These are phyloP conservation scores for Cercospora sp. DNA, from an alignment of 2,329 filamentous ascomycete genomes.

Conservation along the genomic window DNA sequence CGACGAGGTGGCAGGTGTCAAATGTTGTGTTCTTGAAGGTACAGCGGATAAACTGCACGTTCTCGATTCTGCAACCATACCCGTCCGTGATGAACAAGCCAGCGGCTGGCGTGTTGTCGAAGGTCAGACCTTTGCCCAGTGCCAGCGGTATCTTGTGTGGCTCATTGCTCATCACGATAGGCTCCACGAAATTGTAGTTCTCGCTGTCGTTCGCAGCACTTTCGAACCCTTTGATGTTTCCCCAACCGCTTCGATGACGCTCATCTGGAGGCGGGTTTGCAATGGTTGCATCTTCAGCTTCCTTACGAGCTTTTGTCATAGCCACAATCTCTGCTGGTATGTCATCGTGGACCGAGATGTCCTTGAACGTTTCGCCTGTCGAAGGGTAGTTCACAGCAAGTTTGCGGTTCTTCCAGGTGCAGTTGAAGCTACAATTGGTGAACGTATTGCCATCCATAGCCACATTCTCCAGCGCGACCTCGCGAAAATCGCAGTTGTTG, in stretches of 20 bases:
- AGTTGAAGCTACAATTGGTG: neutral
- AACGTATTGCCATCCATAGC: neutral
- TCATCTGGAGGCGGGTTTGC: neutral
- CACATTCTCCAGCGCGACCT: conserved; percentile 7
- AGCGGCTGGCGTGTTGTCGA: conserved; percentile 9
- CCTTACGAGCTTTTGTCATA: conserved; percentile 79
- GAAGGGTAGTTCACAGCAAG: neutral
- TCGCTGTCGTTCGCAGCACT: neutral
- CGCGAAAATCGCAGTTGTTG: conserved; percentile 11
- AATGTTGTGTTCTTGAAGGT: conserved; percentile 7
- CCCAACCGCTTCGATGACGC: neutral
- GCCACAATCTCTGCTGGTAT: conserved; percentile 76
- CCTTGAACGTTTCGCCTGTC: neutral
- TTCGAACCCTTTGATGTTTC: neutral
- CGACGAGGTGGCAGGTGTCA: conserved; percentile 12
- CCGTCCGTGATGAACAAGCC: conserved; percentile 3
- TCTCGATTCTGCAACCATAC: neutral
- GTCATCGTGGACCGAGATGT: neutral
- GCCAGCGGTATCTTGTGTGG: neutral
- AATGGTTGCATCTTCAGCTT: conserved; percentile 54
- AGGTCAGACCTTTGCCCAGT: neutral
- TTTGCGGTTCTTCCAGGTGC: conserved; percentile 10
- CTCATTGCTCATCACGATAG: neutral
- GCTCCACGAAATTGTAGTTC: neutral
- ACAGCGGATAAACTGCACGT: neutral